Conservation (phyloP, 805 yeast species). For the Myxozyma nipponensis region DNA sequence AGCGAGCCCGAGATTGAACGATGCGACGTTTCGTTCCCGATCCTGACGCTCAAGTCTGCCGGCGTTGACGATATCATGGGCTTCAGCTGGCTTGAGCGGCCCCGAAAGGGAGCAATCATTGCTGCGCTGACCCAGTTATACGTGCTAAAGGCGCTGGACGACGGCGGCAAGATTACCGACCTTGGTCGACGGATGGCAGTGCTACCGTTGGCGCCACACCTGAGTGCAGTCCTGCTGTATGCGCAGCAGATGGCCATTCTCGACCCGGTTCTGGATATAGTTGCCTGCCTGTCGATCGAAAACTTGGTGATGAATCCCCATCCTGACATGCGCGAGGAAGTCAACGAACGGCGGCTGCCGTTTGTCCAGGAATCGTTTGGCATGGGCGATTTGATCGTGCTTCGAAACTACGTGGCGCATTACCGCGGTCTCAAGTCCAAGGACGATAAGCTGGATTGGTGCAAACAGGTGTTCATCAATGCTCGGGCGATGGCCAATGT, state of each 20-base stretch:
- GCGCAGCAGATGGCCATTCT: constrained; percentile 52
- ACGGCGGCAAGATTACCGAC: constrained; percentile 67
- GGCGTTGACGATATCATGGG: constrained; percentile 78
- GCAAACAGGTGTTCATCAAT: constrained; percentile 70
- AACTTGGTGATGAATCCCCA: constrained; percentile 77
- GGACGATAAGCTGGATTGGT: constrained; percentile 73
- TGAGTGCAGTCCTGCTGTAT: constrained; percentile 75
- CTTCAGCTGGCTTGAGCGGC: constrained; percentile 93
- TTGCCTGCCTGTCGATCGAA: constrained; percentile 89
- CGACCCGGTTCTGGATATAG: constrained; percentile 76
- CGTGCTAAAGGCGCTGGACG: constrained; percentile 73
- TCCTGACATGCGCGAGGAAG: constrained; percentile 76
- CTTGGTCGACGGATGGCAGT: constrained; percentile 84
- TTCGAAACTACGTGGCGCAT: constrained; percentile 70
- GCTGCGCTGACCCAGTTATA: constrained; percentile 76
- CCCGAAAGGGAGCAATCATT: constrained; percentile 69
- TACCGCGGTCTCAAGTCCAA: constrained; percentile 45
- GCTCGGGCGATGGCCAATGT: constrained; percentile 75
- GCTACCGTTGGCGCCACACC: constrained; percentile 87
- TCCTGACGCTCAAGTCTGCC: constrained; percentile 74
- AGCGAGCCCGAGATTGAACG: constrained; percentile 93
- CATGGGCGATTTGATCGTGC: constrained; percentile 78
- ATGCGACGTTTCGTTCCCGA: constrained; percentile 79
- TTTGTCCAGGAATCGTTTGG: constrained; percentile 65
- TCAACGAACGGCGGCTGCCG: constrained; percentile 68